Percentiles rank a stretch among this genome's conserved stretches.
phyloP scores from a whole-genome alignment of 1,139 yeast species.

The Sugiyamaella sp. region DNA sequence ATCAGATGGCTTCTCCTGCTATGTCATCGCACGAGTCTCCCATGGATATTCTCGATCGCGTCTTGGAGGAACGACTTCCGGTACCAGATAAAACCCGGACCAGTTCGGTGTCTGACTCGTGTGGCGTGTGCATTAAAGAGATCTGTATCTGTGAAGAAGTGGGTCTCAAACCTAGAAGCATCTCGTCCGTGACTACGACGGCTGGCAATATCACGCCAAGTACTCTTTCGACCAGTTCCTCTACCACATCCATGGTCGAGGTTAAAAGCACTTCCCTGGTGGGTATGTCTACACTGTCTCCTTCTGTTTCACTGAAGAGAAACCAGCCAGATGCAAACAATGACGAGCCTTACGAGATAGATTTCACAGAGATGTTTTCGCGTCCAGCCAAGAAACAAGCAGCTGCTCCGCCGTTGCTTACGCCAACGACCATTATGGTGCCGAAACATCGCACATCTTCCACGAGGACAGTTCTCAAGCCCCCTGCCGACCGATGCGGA shows the following conservation, averaged over 20 bases:
- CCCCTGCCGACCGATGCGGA: slow-evolving; percentile 79
- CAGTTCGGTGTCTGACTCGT: slow-evolving; percentile 41
- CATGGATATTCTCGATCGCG: slow-evolving; percentile 45
- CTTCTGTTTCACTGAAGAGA: slow-evolving; percentile 14
- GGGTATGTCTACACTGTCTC: neutral
- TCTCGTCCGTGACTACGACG: neutral
- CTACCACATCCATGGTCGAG: neutral
- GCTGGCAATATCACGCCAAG: neutral
- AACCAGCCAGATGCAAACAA: slow-evolving; percentile 17
- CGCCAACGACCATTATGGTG: slow-evolving; percentile 1
- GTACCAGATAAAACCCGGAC: slow-evolving; percentile 29
- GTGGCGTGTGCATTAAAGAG: slow-evolving; percentile 71
- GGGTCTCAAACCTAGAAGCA: slow-evolving; percentile 42
- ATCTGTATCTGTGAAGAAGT: slow-evolving; percentile 69
- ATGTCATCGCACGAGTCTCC: slow-evolving; percentile 46
- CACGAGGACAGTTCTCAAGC: neutral
- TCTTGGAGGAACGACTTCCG: slow-evolving; percentile 45
- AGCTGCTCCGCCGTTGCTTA: slow-evolving; percentile 8
- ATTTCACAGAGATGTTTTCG: slow-evolving; percentile 38
- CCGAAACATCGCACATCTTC: slow-evolving; percentile 12
- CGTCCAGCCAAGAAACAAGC: slow-evolving; percentile 24
- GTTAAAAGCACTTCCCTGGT: neutral
- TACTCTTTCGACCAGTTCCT: neutral
- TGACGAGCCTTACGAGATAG: slow-evolving; percentile 37
- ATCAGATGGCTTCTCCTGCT: slow-evolving; percentile 51